Evolutionary conservation across 805 yeast genomes (phyloP).

Genomic region (Myxozyma lipomycoides): DNA sequence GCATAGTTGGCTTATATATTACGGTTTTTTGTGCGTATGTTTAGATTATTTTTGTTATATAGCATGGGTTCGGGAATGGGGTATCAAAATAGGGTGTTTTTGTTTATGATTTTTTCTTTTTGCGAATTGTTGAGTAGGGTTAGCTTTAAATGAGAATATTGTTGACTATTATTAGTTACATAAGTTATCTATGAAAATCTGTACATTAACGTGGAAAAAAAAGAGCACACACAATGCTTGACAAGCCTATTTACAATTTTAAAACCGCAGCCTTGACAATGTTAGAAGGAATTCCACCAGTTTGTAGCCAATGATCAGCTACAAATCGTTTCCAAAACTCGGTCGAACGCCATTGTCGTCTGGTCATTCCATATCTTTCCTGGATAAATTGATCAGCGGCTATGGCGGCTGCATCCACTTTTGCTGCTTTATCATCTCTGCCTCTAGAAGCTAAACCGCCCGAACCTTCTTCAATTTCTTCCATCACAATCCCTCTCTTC

Average conservation of each 20-base stretch:
- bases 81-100: no score
- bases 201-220: no score
- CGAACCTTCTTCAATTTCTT: not conserved
- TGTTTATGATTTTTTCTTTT: not conserved
- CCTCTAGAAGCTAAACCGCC: not conserved
- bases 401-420: not conserved
- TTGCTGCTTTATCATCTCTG: not conserved
- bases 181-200: not conserved
- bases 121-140: not conserved
- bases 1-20: no score
- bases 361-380: not conserved
- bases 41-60: no score
- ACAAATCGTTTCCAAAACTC: conserved; percentile 24
- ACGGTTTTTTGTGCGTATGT: not conserved
- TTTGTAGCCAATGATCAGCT: conserved; percentile 1
- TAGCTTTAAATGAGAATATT: not conserved
- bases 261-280: conserved; percentile 3
- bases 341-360: not conserved
- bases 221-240: no score
- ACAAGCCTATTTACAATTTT: not conserved
- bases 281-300: conserved; percentile 21
- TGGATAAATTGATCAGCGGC: not conserved
- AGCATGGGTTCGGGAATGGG: no score
- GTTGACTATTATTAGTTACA: no score
- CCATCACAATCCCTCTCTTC: not conserved